phyloP scores from a whole-genome alignment of 106 monocot genomes.

The Acanthochlamys bracteata region DNA sequence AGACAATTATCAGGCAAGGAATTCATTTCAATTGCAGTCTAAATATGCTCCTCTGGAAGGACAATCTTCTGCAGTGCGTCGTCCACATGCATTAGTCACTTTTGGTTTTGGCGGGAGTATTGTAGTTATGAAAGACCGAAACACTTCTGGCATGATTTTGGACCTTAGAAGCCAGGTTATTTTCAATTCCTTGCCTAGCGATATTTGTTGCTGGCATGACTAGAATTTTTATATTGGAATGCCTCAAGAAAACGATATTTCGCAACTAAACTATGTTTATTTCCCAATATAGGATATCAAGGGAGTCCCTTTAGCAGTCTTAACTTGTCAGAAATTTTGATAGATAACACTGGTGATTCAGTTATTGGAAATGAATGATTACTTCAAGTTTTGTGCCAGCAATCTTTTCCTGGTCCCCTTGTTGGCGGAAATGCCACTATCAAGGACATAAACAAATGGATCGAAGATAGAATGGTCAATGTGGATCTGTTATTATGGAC shows the following conservation, averaged over 20 bases:
- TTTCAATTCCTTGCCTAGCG: not conserved
- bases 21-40: constrained; percentile 25
- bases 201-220: not conserved
- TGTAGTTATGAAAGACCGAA: constrained; percentile 57
- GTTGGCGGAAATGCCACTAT: constrained; percentile 74
- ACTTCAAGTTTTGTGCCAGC: constrained; percentile 63
- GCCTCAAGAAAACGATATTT: no score
- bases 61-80: constrained; percentile 77
- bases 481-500: constrained; percentile 38
- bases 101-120: constrained; percentile 98
- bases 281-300: constrained; percentile 30
- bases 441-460: constrained; percentile 92
- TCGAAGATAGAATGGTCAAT: constrained; percentile 62
- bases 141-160: constrained; percentile 23
- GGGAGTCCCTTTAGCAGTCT: constrained; percentile 37
- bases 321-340: constrained; percentile 56
- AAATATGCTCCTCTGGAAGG: constrained; percentile 40
- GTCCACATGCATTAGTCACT: constrained; percentile 76
- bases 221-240: no score
- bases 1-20: constrained; percentile 30
- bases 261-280: no score
- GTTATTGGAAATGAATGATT: constrained; percentile 13
- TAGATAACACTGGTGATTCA: constrained; percentile 27
- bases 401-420: constrained; percentile 91
- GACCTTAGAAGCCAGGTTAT: constrained; percentile 52